Evolutionary conservation across 139 green algal genomes (phyloP).

Genomic region (Micromonas commoda): DNA sequence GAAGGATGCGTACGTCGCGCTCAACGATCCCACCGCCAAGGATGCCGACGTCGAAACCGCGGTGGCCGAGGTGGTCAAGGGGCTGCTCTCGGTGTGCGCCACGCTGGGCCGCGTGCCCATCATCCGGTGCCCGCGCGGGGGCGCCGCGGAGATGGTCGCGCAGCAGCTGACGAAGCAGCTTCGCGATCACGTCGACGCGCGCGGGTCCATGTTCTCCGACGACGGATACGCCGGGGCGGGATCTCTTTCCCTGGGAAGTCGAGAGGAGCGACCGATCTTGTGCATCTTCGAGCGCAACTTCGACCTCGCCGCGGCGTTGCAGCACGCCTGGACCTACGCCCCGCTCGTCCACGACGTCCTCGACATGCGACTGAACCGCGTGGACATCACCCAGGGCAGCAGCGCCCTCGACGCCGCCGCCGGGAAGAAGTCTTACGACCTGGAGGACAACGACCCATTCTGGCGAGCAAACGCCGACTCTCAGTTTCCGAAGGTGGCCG

Average conservation of each 20-base stretch:
- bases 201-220: neutral
- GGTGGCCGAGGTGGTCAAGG: conserved; percentile 74
- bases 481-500: conserved; percentile 55
- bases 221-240: conserved; percentile 41
- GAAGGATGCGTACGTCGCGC: conserved; percentile 68
- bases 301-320: conserved; percentile 76
- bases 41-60: conserved; percentile 81
- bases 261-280: conserved; percentile 71
- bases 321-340: conserved; percentile 94
- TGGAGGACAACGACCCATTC: conserved; percentile 63
- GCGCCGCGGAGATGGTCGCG: conserved; percentile 89
- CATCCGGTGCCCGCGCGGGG: conserved; percentile 83
- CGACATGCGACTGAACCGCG: conserved; percentile 79
- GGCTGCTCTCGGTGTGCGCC: conserved; percentile 80
- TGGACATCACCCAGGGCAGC: conserved; percentile 38
- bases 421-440: conserved; percentile 67
- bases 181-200: conserved; percentile 50
- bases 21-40: conserved; percentile 82
- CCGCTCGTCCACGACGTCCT: conserved; percentile 95
- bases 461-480: conserved; percentile 41
- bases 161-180: conserved; percentile 63
- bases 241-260: conserved; percentile 64
- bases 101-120: conserved; percentile 86
- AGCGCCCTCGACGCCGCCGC: neutral
- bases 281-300: conserved; percentile 96